Evolutionary conservation across 352 stramenopile species (phyloP), one percentile per base, ranked within the genome.

Genomic region (Phytophthora capsici): DNA sequence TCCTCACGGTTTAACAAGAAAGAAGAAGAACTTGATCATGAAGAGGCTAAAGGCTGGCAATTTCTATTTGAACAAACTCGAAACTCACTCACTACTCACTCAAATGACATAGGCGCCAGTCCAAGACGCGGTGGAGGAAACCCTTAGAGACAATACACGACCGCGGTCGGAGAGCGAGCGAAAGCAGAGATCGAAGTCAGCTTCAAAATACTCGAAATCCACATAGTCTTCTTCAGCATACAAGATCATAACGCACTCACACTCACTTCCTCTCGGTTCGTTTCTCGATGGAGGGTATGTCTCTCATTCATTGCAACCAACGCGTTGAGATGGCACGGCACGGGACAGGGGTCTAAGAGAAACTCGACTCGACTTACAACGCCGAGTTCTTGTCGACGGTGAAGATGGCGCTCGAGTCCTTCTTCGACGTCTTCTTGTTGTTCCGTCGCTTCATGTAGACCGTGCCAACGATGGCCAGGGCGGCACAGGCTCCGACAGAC

Each of bases 321-420:
- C 71, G 49, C 70, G 32, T 73, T 60, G 26, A 71, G 45, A 74
- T 54, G 47, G 57, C 36, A 61, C 54, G 49, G 34, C 69, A 79
- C 66, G 52, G 56, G 46, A 78, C 51, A 76, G 57, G 47, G 22
- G 26, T 48, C 43, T 38, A 54, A 34, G 28, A 3, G 36, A 47
- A 6, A 3, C 41, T 56, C 25, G 46, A 34, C 25, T 46, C 22
- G 6, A 46, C 59, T 86, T 89, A 92, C 72, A 92, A 71, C 3
- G 78, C 81, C 50, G 84, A 92, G 69, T 84, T 80, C 76, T 90
- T 82, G 76, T 92, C 84, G 49, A 92, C 68, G 30, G 84, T 92
- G 62, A 92, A 92, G 73, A 92, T 92, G 41, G 71, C 77, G 28
- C 74, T 23, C 32, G 58, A 51, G 0, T 14, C 73, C 53, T 90